phyloP scores from a whole-genome alignment of 129 eudicot species.

The Centaurea solstitialis region DNA sequence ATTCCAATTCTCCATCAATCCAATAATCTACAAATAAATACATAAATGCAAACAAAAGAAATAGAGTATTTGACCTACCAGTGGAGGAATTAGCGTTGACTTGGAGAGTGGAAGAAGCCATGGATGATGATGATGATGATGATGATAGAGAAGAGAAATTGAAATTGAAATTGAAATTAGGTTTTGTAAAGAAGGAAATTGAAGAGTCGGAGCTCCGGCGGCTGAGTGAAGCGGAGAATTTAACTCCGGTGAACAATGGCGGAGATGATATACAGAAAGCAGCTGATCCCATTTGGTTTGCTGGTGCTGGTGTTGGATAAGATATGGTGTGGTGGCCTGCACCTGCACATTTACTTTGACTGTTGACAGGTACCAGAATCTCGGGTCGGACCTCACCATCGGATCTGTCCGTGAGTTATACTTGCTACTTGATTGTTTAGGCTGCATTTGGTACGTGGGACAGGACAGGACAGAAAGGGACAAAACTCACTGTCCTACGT shows the following conservation, averaged over 20 bases:
- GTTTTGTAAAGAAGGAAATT: constrained; percentile 10
- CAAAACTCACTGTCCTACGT: too few species aligned
- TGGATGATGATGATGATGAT: constrained; percentile 35
- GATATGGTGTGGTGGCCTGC: constrained; percentile 5
- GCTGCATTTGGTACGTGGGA: too few species aligned
- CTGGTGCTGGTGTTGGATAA: constrained; percentile 11
- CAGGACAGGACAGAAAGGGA: too few species aligned
- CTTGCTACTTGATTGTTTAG: too few species aligned
- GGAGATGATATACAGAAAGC: constrained; percentile 30
- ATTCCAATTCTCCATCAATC: neutral
- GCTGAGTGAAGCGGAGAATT: neutral
- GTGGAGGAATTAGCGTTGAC: constrained; percentile 51
- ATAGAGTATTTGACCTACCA: constrained; percentile 24
- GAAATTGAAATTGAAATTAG: constrained; percentile 4
- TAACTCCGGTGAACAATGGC: constrained; percentile 22
- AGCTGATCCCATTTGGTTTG: constrained; percentile 26
- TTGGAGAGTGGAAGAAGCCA: constrained; percentile 35
- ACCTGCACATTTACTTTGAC: constrained; percentile 5
- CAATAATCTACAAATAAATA: neutral
- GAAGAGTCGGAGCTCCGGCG: constrained; percentile 2
- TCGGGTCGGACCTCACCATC: constrained; percentile 19
- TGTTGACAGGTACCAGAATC: neutral
- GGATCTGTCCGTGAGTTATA: too few species aligned
- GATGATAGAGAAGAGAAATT: constrained; percentile 12
- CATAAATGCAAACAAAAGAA: neutral